These are phyloP conservation scores for Kodamaea sp. DNA, from an alignment of 1,139 yeast species.

Conservation along the genomic window DNA sequence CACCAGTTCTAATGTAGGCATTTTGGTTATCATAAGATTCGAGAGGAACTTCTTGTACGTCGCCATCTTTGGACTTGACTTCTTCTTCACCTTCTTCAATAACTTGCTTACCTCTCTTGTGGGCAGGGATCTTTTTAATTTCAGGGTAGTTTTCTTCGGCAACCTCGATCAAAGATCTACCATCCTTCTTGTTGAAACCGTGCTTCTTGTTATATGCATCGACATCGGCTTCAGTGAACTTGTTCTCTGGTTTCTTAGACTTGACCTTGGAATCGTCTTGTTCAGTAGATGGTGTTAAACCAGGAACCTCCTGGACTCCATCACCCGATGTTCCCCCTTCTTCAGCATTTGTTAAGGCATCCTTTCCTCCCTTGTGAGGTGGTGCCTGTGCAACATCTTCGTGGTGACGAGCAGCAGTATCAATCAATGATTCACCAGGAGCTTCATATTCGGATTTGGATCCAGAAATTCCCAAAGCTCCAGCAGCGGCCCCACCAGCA, in stretches of 20 bases:
- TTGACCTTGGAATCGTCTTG: slow-evolving; percentile 7
- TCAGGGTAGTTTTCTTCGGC: slow-evolving; percentile 28
- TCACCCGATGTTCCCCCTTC: slow-evolving; percentile 4
- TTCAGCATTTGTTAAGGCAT: slow-evolving; percentile 5
- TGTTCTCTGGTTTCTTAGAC: slow-evolving; percentile 8
- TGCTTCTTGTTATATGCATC: slow-evolving; percentile 31
- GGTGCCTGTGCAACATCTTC: slow-evolving; percentile 25
- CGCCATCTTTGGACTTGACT: slow-evolving; percentile 6
- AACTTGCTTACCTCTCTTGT: too few relatives aligned
- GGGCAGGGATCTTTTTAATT: slow-evolving; percentile 20
- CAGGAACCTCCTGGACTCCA: slow-evolving; percentile 14
- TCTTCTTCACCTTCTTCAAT: slow-evolving; percentile 10
- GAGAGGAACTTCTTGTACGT: slow-evolving; percentile 17
- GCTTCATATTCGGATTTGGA: slow-evolving; percentile 1
- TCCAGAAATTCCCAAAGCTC: slow-evolving; percentile 11
- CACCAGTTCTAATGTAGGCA: slow-evolving; percentile 17
- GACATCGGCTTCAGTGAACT: slow-evolving; percentile 23
- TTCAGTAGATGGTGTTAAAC: slow-evolving; percentile 8
- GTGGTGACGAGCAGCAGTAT: slow-evolving; percentile 22
- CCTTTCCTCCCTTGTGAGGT: slow-evolving; percentile 15
- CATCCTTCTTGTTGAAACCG: slow-evolving; percentile 23
- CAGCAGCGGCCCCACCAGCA: slow-evolving; percentile 15
- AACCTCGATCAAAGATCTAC: slow-evolving; percentile 30
- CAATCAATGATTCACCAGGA: slow-evolving; percentile 22
- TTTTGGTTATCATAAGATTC: slow-evolving; percentile 13